Evolutionary conservation across 2,329 filamentous ascomycete species (phyloP).

Genomic region (Peltaster fructicola): DNA sequence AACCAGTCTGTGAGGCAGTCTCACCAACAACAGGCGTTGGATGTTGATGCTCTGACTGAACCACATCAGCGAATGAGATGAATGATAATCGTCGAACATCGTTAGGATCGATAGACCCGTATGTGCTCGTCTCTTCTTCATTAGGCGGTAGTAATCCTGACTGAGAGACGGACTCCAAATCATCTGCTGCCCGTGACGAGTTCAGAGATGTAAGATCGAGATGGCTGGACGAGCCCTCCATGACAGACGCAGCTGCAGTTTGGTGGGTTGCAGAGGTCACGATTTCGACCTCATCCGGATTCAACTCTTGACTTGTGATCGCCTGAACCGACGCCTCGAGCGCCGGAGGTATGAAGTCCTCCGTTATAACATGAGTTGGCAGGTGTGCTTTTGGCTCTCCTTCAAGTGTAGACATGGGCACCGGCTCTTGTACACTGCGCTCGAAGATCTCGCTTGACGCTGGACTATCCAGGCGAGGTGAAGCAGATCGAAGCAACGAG

Average conservation of each 20-base stretch:
- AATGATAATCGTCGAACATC: slow-evolving; percentile 79
- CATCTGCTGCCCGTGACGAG: slow-evolving; percentile 8
- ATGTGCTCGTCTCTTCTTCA: slow-evolving; percentile 49
- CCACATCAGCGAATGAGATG: slow-evolving; percentile 91
- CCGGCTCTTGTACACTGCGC: slow-evolving; percentile 69
- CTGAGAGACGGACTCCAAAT: slow-evolving; percentile 39
- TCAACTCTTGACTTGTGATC: slow-evolving; percentile 70
- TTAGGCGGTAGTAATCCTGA: slow-evolving; percentile 45
- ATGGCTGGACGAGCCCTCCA: slow-evolving; percentile 14
- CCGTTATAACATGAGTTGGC: slow-evolving; percentile 80
- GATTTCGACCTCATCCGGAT: slow-evolving; percentile 84
- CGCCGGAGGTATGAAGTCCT: slow-evolving; percentile 83
- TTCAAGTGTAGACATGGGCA: slow-evolving; percentile 33
- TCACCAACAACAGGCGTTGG: slow-evolving; percentile 5
- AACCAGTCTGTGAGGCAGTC: not conserved
- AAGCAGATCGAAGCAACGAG: slow-evolving; percentile 43
- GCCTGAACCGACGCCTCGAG: slow-evolving; percentile 81
- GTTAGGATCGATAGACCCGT: slow-evolving; percentile 56
- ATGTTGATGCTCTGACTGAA: slow-evolving; percentile 55
- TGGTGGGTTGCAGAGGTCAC: slow-evolving; percentile 74
- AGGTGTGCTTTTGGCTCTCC: slow-evolving; percentile 41
- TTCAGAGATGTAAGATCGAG: slow-evolving; percentile 12
- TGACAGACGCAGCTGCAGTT: slow-evolving; percentile 51
- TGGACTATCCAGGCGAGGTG: slow-evolving; percentile 60
- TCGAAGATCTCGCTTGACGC: slow-evolving; percentile 72